Evolutionary conservation across 192 early-diverging fungal genomes (phyloP), one percentile per base, ranked within the genome.

Genomic region (Backusella luteola): DNA sequence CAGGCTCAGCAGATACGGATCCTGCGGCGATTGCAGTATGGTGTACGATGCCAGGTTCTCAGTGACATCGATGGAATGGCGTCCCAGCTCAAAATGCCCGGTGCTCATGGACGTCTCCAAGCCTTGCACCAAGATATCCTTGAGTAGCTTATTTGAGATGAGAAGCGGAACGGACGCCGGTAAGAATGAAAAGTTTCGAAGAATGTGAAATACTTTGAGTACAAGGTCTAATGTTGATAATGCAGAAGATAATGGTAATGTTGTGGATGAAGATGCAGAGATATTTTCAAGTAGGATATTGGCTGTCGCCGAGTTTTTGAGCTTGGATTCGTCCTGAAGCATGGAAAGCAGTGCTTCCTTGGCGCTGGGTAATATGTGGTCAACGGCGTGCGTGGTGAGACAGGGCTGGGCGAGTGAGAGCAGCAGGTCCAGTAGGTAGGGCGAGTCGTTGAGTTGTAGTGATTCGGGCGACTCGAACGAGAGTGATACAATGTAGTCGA

Each of bases 131-230:
- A 94, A 66, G 66, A 77, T 87, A 67, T 73, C 87, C 80, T 77
- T 84, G 73, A 80, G 90, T 34, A 15, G 36, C 15, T 73, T 79
- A 59, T 84, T 86, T 44, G 76, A 76, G 42, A 84, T 82, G 74
- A 81, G 85, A 70, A 83, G 72, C 32, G 66, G 34, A 11, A 85
- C 79, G 67, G 92, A 90, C 38, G 87, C 81, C 6, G 89, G 86
- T 36, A 86, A 67, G 76, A 93, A 90, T 1, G 90, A 90, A 49
- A 94, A 78, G 66, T 94, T 94, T 41, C 93, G 83, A 6, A 94
- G 75, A 42, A 93, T 85, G 38, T 93, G 90, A 71, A 94, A 82
- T 29, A 88, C 84, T 78, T 94, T 91, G 5, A 92, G 75, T 17
- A 90, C 66, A 3, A 70, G 34, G 34, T 38, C 39, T 42, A 70